Conservation (phyloP, 768 basidiomycete genomes). For the Sporobolomyces pararoseus region DNA sequence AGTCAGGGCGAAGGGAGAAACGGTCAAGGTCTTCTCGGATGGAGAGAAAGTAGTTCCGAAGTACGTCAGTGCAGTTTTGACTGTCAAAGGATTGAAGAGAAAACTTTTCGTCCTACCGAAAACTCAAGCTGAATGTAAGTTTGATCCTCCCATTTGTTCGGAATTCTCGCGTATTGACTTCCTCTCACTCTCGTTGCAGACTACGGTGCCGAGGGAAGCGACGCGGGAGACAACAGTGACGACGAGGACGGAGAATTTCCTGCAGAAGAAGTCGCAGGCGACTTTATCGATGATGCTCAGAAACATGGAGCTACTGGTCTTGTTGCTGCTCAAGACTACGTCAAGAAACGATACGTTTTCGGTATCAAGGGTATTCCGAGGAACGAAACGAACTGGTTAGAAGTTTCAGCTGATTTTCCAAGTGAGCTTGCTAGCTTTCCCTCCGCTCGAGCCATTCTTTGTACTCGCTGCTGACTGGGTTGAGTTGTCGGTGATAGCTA, state of each 20-base stretch:
- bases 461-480: not conserved
- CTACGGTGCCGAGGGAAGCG: slow-evolving; percentile 24
- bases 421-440: slow-evolving; percentile 55
- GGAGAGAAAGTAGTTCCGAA: slow-evolving; percentile 45
- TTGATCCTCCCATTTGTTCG: not conserved
- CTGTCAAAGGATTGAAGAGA: slow-evolving; percentile 76
- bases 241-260: slow-evolving; percentile 70
- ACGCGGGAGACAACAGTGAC: slow-evolving; percentile 41
- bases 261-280: slow-evolving; percentile 68
- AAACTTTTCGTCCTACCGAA: slow-evolving; percentile 88
- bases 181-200: not conserved
- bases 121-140: slow-evolving; percentile 46
- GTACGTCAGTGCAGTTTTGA: slow-evolving; percentile 82
- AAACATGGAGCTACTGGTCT: slow-evolving; percentile 70
- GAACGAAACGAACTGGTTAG: slow-evolving; percentile 79
- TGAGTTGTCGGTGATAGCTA: not conserved
- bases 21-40: slow-evolving; percentile 49
- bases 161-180: no score
- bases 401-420: slow-evolving; percentile 84
- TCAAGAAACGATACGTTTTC: slow-evolving; percentile 87
- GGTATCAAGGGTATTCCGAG: slow-evolving; percentile 74
- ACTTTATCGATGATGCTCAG: slow-evolving; percentile 69
- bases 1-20: slow-evolving; percentile 65
- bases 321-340: slow-evolving; percentile 62
- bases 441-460: not conserved